Evolutionary conservation across 2,329 filamentous ascomycete genomes (phyloP).

Genomic region (Diaporthe citri): DNA sequence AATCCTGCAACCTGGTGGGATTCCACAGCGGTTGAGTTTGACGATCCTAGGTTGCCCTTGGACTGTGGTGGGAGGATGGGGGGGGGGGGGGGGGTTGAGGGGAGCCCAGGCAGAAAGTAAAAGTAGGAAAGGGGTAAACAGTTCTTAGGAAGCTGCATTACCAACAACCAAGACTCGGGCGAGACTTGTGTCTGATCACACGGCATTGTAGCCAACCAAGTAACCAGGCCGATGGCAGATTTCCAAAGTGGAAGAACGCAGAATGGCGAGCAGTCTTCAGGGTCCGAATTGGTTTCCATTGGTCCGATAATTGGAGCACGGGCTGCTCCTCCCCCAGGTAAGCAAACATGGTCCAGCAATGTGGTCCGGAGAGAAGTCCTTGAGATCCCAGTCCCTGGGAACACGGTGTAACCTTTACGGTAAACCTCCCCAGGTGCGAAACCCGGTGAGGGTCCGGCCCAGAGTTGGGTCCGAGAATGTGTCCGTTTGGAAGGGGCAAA

Average conservation of each 20-base stretch:
- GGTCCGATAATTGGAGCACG: too few relatives aligned
- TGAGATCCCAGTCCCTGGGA: not conserved
- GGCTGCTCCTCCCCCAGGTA: not conserved
- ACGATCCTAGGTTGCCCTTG: not conserved
- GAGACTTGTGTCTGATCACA: not conserved
- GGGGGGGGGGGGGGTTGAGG: too few relatives aligned
- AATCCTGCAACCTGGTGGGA: too few relatives aligned
- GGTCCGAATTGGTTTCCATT: not conserved
- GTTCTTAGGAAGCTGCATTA: not conserved
- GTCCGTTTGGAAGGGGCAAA: not conserved
- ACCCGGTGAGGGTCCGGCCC: not conserved
- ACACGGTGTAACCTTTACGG: not conserved
- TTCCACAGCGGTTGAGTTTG: not conserved
- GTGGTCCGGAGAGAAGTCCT: not conserved
- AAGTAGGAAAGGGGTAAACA: not conserved
- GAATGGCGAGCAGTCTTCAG: not conserved
- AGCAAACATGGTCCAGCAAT: not conserved
- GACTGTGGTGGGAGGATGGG: too few relatives aligned
- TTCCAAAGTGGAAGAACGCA: not conserved
- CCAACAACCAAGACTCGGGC: not conserved
- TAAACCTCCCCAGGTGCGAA: not conserved
- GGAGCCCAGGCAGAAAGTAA: too few relatives aligned
- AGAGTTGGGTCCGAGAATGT: not conserved
- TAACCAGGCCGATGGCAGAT: not conserved
- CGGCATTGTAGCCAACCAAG: not conserved